These are phyloP conservation scores for Kewa caespitosa DNA, from an alignment of 179 eudicot species.

Conservation along the genomic window DNA sequence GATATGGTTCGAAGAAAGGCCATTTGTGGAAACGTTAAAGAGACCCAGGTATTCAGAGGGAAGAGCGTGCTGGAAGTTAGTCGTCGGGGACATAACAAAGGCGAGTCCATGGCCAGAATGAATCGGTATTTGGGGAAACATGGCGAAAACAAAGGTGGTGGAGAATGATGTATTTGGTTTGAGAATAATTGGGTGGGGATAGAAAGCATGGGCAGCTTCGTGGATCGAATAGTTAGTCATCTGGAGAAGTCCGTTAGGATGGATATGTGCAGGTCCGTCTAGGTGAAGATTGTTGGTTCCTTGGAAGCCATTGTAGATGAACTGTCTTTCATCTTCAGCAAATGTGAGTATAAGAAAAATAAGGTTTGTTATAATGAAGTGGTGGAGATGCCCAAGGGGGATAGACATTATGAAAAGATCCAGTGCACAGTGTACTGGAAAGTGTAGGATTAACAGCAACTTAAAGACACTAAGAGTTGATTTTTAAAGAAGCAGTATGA, in stretches of 20 bases:
- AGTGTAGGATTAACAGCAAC: too few relatives aligned
- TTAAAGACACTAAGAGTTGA: too few relatives aligned
- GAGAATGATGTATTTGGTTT: slow-evolving; percentile 28
- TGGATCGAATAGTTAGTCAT: slow-evolving; percentile 25
- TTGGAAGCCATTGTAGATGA: slow-evolving; percentile 35
- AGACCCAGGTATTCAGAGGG: slow-evolving; percentile 32
- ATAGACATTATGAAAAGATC: too few relatives aligned
- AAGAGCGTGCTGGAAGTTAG: slow-evolving; percentile 15
- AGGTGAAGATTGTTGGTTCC: slow-evolving; percentile 19
- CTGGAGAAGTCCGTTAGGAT: slow-evolving; percentile 37
- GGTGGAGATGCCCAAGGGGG: not conserved
- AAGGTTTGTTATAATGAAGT: not conserved
- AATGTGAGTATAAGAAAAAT: not conserved
- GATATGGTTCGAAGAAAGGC: slow-evolving; percentile 14
- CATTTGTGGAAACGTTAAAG: slow-evolving; percentile 23
- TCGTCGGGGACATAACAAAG: slow-evolving; percentile 30
- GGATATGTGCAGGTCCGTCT: slow-evolving; percentile 34
- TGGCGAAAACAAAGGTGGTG: slow-evolving; percentile 39
- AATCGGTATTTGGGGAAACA: slow-evolving; percentile 15
- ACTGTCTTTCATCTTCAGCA: slow-evolving; percentile 20
- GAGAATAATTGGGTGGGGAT: slow-evolving; percentile 22
- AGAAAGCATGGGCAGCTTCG: slow-evolving; percentile 29
- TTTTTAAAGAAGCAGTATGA: too few relatives aligned
- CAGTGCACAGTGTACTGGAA: too few relatives aligned
- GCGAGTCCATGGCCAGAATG: slow-evolving; percentile 33